Conservation (phyloP, 2,329 filamentous ascomycete species). For the Aspergillus japonicus region DNA sequence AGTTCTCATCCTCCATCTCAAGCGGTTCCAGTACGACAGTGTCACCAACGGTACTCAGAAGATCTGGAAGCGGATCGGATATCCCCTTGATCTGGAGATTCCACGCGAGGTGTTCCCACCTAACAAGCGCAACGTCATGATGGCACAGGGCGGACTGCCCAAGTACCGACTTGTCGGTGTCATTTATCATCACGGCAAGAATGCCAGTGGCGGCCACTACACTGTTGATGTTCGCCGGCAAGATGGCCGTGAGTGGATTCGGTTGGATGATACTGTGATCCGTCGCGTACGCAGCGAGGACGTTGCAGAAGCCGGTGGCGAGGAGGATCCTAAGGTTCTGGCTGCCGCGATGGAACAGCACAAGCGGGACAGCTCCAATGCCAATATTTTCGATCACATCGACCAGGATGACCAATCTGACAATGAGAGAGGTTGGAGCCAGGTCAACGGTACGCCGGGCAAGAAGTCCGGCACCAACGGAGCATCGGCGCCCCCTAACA, state of each 20-base stretch:
- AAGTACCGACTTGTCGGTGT: constrained; percentile 85
- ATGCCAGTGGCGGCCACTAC: constrained; percentile 93
- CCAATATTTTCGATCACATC: constrained; percentile 73
- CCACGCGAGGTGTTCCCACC: constrained; percentile 84
- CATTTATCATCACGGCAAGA: constrained; percentile 97
- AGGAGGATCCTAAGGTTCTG: constrained; percentile 72
- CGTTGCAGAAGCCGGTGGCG: constrained; percentile 79
- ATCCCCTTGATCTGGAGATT: constrained; percentile 90
- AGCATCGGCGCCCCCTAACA: constrained; percentile 55
- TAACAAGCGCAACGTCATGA: constrained; percentile 65
- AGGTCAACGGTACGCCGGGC: constrained; percentile 68
- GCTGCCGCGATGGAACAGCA: constrained; percentile 65
- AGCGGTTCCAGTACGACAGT: constrained; percentile 94
- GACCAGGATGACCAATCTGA: constrained; percentile 66
- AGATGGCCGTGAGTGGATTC: constrained; percentile 93
- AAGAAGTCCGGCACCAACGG: constrained; percentile 71
- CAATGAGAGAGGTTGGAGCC: constrained; percentile 70
- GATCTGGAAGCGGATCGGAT: constrained; percentile 97
- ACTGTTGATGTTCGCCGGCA: constrained; percentile 95
- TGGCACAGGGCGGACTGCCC: constrained; percentile 67
- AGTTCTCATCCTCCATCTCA: constrained; percentile 89
- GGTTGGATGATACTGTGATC: constrained; percentile 90
- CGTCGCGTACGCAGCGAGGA: constrained; percentile 82
- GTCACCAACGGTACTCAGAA: constrained; percentile 82
- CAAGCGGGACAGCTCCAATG: constrained; percentile 54